These are phyloP conservation scores for Mycena albidolilacea DNA, from an alignment of 768 basidiomycete species.

Conservation along the genomic window DNA sequence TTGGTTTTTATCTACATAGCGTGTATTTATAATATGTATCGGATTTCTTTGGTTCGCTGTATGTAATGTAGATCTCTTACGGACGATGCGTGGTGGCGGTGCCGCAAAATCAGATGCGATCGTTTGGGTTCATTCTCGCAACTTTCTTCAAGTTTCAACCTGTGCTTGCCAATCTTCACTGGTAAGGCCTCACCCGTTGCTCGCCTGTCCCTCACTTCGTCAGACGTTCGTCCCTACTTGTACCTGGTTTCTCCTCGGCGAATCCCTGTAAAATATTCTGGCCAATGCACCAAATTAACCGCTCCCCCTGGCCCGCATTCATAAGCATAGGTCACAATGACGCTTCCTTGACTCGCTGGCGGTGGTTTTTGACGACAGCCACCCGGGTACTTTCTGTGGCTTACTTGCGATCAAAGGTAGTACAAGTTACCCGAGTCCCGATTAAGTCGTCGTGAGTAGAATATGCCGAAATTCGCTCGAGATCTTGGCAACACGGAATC, in stretches of 20 bases:
- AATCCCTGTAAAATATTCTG: neutral
- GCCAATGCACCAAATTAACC: neutral
- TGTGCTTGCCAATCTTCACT: neutral
- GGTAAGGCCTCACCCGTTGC: no score
- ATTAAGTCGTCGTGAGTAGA: constrained; percentile 29
- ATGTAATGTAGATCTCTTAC: neutral
- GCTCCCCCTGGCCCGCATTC: neutral
- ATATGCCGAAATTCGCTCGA: constrained; percentile 17
- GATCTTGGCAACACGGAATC: constrained; percentile 8
- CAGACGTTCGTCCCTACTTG: constrained; percentile 1
- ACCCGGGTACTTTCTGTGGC: constrained; percentile 16
- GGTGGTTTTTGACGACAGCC: constrained; percentile 17
- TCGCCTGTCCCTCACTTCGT: neutral
- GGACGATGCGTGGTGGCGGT: neutral
- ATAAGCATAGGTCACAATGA: constrained; percentile 7
- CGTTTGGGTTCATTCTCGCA: neutral
- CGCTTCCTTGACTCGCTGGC: neutral
- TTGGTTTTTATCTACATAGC: neutral
- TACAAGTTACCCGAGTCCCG: constrained; percentile 35
- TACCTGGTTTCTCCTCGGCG: neutral
- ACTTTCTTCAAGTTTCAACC: neutral
- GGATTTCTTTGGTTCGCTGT: neutral
- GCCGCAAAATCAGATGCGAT: neutral
- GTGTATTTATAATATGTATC: neutral
- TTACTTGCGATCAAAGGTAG: constrained; percentile 24